These are phyloP conservation scores for Neonectria coccinea DNA, from an alignment of 2,329 filamentous ascomycete species.

Conservation along the genomic window DNA sequence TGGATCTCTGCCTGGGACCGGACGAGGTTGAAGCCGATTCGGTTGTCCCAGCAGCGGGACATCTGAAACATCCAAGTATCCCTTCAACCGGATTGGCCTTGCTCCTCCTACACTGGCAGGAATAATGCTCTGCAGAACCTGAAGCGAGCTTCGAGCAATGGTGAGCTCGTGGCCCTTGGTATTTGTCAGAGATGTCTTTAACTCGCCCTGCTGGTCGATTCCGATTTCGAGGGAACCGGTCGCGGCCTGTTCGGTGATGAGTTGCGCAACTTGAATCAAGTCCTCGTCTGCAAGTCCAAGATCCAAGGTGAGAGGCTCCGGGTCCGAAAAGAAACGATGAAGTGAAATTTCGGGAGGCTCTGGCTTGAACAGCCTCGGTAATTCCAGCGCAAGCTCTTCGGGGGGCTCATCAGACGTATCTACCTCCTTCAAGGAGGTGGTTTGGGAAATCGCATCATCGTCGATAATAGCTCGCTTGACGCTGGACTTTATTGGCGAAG, in stretches of 20 bases:
- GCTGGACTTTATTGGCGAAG: conserved; percentile 63
- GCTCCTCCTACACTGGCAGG: conserved; percentile 57
- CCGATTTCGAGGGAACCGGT: conserved; percentile 60
- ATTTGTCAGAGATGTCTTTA: conserved; percentile 42
- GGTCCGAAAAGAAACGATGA: conserved; percentile 68
- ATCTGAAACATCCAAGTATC: conserved; percentile 68
- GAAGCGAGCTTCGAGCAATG: conserved; percentile 61
- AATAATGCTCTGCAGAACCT: conserved; percentile 59
- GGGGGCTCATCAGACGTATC: conserved; percentile 58
- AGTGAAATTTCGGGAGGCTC: conserved; percentile 64
- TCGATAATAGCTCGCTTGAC: conserved; percentile 56
- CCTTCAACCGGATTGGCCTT: conserved; percentile 56
- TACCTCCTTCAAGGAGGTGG: conserved; percentile 62
- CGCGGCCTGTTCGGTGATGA: conserved; percentile 77
- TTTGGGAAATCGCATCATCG: conserved; percentile 66
- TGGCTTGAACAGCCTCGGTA: conserved; percentile 61
- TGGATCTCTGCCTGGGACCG: conserved; percentile 55
- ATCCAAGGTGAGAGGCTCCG: conserved; percentile 64
- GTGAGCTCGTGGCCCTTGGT: conserved; percentile 57
- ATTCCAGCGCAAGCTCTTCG: conserved; percentile 61
- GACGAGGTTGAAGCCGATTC: conserved; percentile 63
- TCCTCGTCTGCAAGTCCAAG: conserved; percentile 67
- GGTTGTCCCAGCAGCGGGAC: conserved; percentile 65
- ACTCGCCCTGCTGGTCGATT: conserved; percentile 38
- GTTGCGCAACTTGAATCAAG: conserved; percentile 74